phyloP scores from a whole-genome alignment of 306 rosid genomes.

The Macrotyloma uniflorum region DNA sequence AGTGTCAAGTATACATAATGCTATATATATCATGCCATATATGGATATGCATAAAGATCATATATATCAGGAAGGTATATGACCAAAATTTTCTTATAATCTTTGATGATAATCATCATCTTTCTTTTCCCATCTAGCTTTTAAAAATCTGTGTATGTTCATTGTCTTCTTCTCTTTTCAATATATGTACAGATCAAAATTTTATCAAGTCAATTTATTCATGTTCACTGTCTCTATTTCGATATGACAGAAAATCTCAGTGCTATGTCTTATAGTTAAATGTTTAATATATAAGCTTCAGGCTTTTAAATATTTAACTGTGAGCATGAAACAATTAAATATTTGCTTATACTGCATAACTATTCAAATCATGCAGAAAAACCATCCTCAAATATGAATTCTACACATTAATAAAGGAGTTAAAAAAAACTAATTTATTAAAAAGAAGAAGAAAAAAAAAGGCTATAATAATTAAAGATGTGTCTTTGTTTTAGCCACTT shows the following conservation, averaged over 20 bases:
- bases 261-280: neutral
- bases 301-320: neutral
- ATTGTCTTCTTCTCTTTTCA: neutral
- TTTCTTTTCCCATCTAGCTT: neutral
- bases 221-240: too few species aligned
- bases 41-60: neutral
- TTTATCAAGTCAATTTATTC: too few species aligned
- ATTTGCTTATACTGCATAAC: too few species aligned
- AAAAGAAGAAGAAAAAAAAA: neutral
- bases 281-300: neutral
- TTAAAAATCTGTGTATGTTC: neutral
- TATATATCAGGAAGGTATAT: neutral
- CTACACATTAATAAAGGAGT: neutral
- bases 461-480: neutral
- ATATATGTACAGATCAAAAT: too few species aligned
- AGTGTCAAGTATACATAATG: neutral
- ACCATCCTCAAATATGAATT: neutral
- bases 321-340: neutral
- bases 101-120: neutral
- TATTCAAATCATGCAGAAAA: too few species aligned
- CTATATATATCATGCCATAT: too few species aligned
- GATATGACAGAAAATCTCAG: too few species aligned
- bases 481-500: constrained; percentile 29
- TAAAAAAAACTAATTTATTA: neutral
- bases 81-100: neutral